phyloP scores from a whole-genome alignment of 148 eudicot genomes.

The Polygonum aviculare region DNA sequence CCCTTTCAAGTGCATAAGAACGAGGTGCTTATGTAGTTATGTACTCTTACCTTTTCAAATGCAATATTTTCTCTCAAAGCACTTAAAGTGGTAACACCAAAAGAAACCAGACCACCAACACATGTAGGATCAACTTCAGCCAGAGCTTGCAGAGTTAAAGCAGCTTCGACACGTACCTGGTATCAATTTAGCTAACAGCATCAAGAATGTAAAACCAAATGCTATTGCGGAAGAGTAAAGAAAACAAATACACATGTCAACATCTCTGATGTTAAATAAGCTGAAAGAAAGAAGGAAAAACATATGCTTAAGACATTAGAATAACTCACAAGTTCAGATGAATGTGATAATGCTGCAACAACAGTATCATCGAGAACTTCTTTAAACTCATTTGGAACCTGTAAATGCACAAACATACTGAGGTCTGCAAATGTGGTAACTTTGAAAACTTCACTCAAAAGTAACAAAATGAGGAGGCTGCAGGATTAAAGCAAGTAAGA shows the following conservation, averaged over 20 bases:
- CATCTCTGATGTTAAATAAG: not conserved
- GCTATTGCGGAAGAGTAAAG: constrained; percentile 6
- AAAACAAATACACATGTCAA: not conserved
- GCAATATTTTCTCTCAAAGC: constrained; percentile 83
- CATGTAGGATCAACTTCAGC: constrained; percentile 99
- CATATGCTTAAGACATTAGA: not conserved
- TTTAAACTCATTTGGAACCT: constrained; percentile 92
- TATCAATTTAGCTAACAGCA: constrained; percentile 7
- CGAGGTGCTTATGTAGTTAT: not conserved
- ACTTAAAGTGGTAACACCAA: constrained; percentile 65
- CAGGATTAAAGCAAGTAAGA: not conserved
- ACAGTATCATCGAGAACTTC: constrained; percentile 86
- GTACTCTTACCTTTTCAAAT: constrained; percentile 68
- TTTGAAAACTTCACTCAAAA: not conserved
- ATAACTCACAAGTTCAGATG: constrained; percentile 64
- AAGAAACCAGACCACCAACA: constrained; percentile 95
- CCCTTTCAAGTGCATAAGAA: not conserved
- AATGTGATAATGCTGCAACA: constrained; percentile 81
- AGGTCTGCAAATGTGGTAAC: not conserved
- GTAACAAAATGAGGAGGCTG: not conserved
- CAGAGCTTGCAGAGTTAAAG: constrained; percentile 69
- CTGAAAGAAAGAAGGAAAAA: not conserved
- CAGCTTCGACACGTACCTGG: constrained; percentile 96
- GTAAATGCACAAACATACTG: constrained; percentile 12
- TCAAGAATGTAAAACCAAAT: not conserved